Evolutionary conservation across 305 asterid species (phyloP), one percentile per base, ranked within the genome.

Genomic region (Solanum aculeatissimum): DNA sequence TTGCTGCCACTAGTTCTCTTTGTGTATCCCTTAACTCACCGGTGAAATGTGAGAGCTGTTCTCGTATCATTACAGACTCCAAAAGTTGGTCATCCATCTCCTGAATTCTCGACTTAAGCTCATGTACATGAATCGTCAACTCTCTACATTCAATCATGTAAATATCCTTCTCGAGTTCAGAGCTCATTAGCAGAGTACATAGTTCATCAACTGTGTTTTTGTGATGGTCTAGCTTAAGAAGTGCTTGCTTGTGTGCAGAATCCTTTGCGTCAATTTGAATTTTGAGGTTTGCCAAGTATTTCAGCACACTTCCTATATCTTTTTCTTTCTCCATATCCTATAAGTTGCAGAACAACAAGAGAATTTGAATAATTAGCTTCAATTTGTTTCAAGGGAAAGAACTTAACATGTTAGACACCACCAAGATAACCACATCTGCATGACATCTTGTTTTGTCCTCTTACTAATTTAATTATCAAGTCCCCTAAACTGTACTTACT

Each of bases 221-320:
- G 85, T 86, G 87, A 79, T 93, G 90, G 54, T 90, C 91, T n/a
- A 91, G 71, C 87, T 87, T 71, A 23, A 86, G 85, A 38, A 91
- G 87, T 25, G 86, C 92, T 86, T 93, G 93, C 80, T 87, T 92
- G 88, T 87, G 88, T 2, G 91, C 92, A 3, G 89, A 86, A 11
- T 95, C 95, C 84, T 90, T 93, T 5, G 91, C 92, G 80, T 89
- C 97, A 4, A 92, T 69, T 77, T 91, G 90, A 63, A 91, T 14
- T 87, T 87, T 91, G 23, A 88, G 47, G 27, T 57, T 89, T 23
- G 92, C 93, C 72, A 92, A 35, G 25, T 90, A 92, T 90, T 87
- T 91, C 86, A 86, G 84, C 49, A 92, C 54, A 58, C 49, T 80
- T 47, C 87, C 92, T 6, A 77, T 23, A 15, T 87, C 92, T 18